A percentile compares a stretch with the other conserved stretches of the same genome.
phyloP scores from a whole-genome alignment of 805 yeast genomes.

The Candida nitratophila region DNA sequence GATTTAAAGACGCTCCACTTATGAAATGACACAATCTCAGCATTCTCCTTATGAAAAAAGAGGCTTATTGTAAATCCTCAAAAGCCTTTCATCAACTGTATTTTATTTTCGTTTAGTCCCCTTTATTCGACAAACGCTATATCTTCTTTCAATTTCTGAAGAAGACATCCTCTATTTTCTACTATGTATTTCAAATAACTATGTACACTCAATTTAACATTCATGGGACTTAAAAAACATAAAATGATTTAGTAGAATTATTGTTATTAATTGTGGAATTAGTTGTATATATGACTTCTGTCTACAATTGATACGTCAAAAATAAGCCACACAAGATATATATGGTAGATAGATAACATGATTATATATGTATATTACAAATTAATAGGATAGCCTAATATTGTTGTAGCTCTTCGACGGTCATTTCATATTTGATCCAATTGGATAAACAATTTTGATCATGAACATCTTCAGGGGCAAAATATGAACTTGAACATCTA shows the following conservation, averaged over 20 bases:
- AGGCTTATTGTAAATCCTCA: too few relatives aligned
- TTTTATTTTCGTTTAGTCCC: too few relatives aligned
- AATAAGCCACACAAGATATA: too few relatives aligned
- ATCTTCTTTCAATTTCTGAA: background rate
- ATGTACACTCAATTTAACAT: background rate
- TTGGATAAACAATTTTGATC: constrained; percentile 28
- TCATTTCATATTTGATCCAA: constrained; percentile 31
- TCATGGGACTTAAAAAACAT: background rate
- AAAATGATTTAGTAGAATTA: too few relatives aligned
- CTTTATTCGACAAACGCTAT: background rate
- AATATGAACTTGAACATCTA: constrained; percentile 26
- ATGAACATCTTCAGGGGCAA: constrained; percentile 27
- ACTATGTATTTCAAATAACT: too few relatives aligned
- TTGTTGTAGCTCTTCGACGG: constrained; percentile 25
- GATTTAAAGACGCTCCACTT: background rate
- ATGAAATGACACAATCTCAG: too few relatives aligned
- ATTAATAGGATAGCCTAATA: constrained; percentile 10
- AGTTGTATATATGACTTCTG: too few relatives aligned
- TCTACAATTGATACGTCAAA: too few relatives aligned
- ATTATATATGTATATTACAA: background rate
- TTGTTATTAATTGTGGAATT: too few relatives aligned
- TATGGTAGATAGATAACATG: too few relatives aligned
- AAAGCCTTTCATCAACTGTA: too few relatives aligned
- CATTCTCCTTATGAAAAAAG: too few relatives aligned
- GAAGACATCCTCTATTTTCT: background rate